A percentile compares a stretch with the other conserved stretches of the same genome.
Evolutionary conservation across 2,329 filamentous ascomycete genomes (phyloP).

Genomic region (Aspergillus japonicus): DNA sequence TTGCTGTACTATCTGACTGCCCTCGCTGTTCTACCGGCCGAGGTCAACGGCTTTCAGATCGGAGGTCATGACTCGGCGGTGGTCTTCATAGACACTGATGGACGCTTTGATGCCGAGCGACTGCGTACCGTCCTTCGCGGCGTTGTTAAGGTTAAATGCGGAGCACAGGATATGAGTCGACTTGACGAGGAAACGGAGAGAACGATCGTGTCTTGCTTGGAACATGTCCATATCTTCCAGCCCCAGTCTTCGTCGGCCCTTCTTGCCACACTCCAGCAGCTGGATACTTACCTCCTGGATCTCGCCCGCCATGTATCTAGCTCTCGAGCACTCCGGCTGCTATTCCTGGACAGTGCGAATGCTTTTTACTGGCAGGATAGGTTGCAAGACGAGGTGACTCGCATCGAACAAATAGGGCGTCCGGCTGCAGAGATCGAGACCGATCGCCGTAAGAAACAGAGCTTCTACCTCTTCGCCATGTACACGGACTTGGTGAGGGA

Average conservation of each 20-base stretch:
- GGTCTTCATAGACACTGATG: constrained; percentile 57
- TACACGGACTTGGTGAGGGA: constrained; percentile 30
- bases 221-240: constrained; percentile 59
- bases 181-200: constrained; percentile 19
- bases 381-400: constrained; percentile 44
- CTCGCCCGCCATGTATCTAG: constrained; percentile 46
- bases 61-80: constrained; percentile 51
- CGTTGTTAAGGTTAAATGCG: constrained; percentile 24
- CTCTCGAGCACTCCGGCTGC: constrained; percentile 47
- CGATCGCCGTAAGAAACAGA: constrained; percentile 26
- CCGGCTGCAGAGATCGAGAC: constrained; percentile 28
- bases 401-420: constrained; percentile 38
- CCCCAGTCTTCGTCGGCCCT: constrained; percentile 53
- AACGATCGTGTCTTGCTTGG: constrained; percentile 43
- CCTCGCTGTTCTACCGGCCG: constrained; percentile 50
- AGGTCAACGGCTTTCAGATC: constrained; percentile 30
- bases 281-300: constrained; percentile 54
- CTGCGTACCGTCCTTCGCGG: constrained; percentile 38
- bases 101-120: constrained; percentile 52
- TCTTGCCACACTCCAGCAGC: constrained; percentile 47
- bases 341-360: constrained; percentile 56
- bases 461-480: constrained; percentile 33
- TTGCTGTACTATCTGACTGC: constrained; percentile 58
- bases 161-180: neutral
- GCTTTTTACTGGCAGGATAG: constrained; percentile 57